Evolutionary conservation across 257 asterid species (phyloP), one percentile per base, ranked within the genome.

Genomic region (Plantago ovata): DNA sequence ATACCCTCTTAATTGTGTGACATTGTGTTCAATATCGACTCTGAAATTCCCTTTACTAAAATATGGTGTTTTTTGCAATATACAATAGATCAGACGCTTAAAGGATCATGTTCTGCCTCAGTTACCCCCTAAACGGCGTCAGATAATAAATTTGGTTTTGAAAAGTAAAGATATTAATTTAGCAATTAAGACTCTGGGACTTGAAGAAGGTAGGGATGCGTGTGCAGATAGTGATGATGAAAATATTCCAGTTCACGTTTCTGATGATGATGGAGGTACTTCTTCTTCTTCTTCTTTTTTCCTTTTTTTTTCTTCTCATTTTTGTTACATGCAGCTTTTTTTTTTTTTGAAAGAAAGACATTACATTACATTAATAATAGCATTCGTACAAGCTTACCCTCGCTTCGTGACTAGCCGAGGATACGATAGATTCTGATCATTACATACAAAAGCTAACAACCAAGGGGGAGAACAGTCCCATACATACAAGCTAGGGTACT

Each of bases 51-150:
- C 53, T 48, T 50, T 60, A 46, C 55, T 58, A 59, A 53, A 45
- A 64, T 45, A 52, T 62, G 33, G 58, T 64, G 15, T 24, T 42
- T 38, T 58, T 53, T 49, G 67, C 66, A 60, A 44, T 58, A 46
- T 67, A 18, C 54, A 61, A 62, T 85, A 92, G 98, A 84, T 88
- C 72, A 78, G 98, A 54, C 98, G 98, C 66, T 73, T 92, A 56
- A 92, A 92, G 86, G 87, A 84, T 70, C 94, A 92, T 32, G 97
- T 92, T 58, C 68, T 88, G 75, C 77, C 78, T 24, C 89, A 92
- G 76, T 73, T 92, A 61, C 98, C 97, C 18, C 94, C 98, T 53
- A 79, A 78, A 78, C 94, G 91, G 19, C 94, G 98, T 51, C 93
- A 92, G 74, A 81, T 92, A 38, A 77, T 92, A 63, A 84, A 80